Conservation (phyloP, 805 yeast genomes). For the Kodamaea neixiangensis region DNA sequence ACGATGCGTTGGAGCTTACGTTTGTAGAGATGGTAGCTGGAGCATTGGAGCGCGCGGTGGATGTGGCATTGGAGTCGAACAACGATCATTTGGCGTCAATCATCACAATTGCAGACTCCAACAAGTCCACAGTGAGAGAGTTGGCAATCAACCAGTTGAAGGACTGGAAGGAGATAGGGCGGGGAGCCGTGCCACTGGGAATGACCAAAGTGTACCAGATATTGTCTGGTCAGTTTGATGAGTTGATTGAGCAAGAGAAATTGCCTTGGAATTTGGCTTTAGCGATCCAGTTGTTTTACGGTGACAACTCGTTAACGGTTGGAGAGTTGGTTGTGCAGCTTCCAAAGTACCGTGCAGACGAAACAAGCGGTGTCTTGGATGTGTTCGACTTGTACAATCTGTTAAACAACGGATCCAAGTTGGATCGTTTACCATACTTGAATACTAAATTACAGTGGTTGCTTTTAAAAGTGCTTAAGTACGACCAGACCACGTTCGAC, state of each 20-base stretch:
- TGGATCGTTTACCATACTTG: conserved; percentile 13
- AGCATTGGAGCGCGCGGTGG: conserved; percentile 62
- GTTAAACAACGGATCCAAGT: conserved; percentile 16
- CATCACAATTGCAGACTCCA: conserved; percentile 70
- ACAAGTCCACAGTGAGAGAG: conserved; percentile 55
- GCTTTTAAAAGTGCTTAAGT: conserved; percentile 42
- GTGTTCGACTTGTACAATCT: conserved; percentile 3
- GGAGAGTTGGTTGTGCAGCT: neutral
- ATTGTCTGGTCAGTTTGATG: conserved; percentile 52
- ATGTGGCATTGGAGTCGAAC: conserved; percentile 56
- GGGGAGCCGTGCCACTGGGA: conserved; percentile 50
- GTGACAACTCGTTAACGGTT: conserved; percentile 31
- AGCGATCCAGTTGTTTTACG: conserved; percentile 63
- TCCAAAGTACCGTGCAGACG: neutral
- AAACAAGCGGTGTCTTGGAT: conserved; percentile 2
- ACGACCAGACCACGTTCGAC: conserved; percentile 7
- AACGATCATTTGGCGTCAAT: conserved; percentile 72
- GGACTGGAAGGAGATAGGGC: conserved; percentile 58
- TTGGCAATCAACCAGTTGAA: conserved; percentile 64
- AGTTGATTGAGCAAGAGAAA: conserved; percentile 35
- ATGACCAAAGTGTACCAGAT: conserved; percentile 64
- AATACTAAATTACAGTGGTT: conserved; percentile 54
- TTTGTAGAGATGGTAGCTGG: conserved; percentile 54
- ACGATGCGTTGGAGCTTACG: conserved; percentile 51
- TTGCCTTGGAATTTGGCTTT: conserved; percentile 70